A percentile compares a stretch with the other conserved stretches of the same genome.
Conservation (phyloP, 2,329 filamentous ascomycete species). For the Ceratocystis variospora region DNA sequence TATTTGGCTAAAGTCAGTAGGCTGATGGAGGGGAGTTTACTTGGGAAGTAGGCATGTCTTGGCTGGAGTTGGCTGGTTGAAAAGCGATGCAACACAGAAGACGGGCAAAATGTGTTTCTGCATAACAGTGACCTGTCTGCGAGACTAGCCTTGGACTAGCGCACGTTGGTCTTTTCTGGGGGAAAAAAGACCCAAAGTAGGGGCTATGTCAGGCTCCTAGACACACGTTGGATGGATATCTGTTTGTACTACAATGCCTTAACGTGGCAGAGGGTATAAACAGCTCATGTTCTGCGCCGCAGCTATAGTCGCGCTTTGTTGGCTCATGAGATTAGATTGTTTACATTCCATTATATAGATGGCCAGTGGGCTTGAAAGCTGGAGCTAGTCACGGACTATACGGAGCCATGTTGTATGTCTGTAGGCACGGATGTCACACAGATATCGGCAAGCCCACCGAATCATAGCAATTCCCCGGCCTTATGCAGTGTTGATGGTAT, state of each 20-base stretch:
- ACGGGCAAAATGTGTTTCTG: not conserved
- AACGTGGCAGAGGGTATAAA: not conserved
- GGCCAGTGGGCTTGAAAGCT: not conserved
- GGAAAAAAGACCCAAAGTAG: too few relatives aligned
- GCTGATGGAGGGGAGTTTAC: too few relatives aligned
- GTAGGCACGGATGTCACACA: conserved; percentile 1
- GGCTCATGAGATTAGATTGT: not conserved
- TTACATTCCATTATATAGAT: not conserved
- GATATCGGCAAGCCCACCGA: conserved; percentile 7
- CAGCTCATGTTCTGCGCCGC: not conserved
- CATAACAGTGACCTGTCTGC: not conserved
- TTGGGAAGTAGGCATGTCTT: too few relatives aligned
- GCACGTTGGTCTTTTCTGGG: too few relatives aligned
- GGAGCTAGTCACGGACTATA: not conserved
- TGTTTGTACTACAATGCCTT: not conserved
- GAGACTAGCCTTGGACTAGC: too few relatives aligned
- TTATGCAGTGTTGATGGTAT: not conserved
- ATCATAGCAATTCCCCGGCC: not conserved
- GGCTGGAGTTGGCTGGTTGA: not conserved
- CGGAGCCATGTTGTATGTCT: not conserved
- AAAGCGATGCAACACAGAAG: not conserved
- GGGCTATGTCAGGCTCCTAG: too few relatives aligned
- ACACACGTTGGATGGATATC: not conserved
- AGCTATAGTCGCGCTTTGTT: not conserved
- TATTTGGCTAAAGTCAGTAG: not conserved